Base-by-base conservation (phyloP, 495 filamentous ascomycete genomes). In the Penicillium paradoxum region DNA sequence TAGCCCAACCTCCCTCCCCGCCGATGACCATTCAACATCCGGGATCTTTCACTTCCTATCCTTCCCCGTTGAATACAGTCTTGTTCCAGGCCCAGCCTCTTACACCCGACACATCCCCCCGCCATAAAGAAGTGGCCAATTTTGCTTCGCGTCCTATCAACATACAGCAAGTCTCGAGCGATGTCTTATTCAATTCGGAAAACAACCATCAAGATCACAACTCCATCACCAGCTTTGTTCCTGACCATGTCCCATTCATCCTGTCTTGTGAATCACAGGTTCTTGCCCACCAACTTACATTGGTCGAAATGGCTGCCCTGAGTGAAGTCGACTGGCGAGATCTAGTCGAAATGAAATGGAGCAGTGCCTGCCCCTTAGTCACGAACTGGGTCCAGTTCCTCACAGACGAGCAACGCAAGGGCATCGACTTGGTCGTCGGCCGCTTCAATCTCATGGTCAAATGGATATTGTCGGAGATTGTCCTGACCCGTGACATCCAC, bases 311-410 rank as follows among this genome's bases (percentile, higher is more conserved):
- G 73, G 91, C 96, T 61, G 95, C 95, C 0, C 71, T 99, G 41
- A 90, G 91, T 57, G 95, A 97, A 62, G 86, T 99, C 46, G 91
- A 97, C 70, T 99, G 95, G 95, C 90, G 87, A 63, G 95, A 99
- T 63, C 76, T 99, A 41, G 90, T 99, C 46, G 90, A 97, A 27
- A 87, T 99, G 80, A 83, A 82, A 50, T 97, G 91, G 91, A 89
- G 85, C 57, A 88, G 82, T 48, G 84, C 88, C 46, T 79, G 84
- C 14, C 77, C 84, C 15, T 63, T 66, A 38, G 75, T 78, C 9
- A 76, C 80, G 29, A 82, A 84, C 56, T 99, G 95, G 95, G 90
- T 96, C n/a, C 85, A 93, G 43, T 97, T 93, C 63, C 79, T 99
- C 11, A 81, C 83, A 25, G 80, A 83, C n/a, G 82, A 85, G 14